Evolutionary conservation across 2,329 filamentous ascomycete species (phyloP).

Genomic region (Alternaria atra): DNA sequence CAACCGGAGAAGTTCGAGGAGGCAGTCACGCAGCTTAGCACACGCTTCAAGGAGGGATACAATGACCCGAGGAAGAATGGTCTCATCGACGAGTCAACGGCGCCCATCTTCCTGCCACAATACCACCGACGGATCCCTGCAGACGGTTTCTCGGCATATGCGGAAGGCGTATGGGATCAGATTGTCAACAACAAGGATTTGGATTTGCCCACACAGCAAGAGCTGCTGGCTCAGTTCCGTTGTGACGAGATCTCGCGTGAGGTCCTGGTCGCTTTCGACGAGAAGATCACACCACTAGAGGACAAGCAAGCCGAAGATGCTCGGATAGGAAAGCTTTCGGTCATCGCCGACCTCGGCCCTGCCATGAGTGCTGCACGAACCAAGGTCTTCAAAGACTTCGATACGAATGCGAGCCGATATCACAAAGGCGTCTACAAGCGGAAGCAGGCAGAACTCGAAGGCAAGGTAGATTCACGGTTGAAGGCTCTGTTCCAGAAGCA

Average conservation of each 20-base stretch:
- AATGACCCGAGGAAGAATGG: slow-evolving; percentile 71
- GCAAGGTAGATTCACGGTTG: slow-evolving; percentile 85
- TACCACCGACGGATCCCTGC: slow-evolving; percentile 96
- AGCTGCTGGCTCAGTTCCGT: slow-evolving; percentile 93
- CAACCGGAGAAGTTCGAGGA: slow-evolving; percentile 89
- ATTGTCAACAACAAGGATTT: slow-evolving; percentile 99
- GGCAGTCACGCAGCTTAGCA: slow-evolving; percentile 81
- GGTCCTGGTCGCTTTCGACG: slow-evolving; percentile 84
- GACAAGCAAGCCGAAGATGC: slow-evolving; percentile 80
- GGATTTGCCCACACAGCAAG: slow-evolving; percentile 95
- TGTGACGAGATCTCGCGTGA: slow-evolving; percentile 97
- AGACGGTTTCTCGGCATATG: slow-evolving; percentile 95
- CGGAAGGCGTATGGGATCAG: slow-evolving; percentile 95
- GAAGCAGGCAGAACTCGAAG: slow-evolving; percentile 84
- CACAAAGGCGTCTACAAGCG: slow-evolving; percentile 93
- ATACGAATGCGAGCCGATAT: slow-evolving; percentile 89
- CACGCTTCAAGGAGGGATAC: slow-evolving; percentile 83
- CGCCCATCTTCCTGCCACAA: slow-evolving; percentile 87
- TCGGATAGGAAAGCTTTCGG: slow-evolving; percentile 74
- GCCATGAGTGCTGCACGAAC: slow-evolving; percentile 76
- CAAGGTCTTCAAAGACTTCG: slow-evolving; percentile 83
- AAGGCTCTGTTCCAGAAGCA: slow-evolving; percentile 91
- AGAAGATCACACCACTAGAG: slow-evolving; percentile 82
- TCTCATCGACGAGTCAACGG: slow-evolving; percentile 73
- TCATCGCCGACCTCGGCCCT: slow-evolving; percentile 78